Evolutionary conservation across 1,139 yeast genomes (phyloP), one percentile per base, ranked within the genome.

Genomic region (Debaryomycetaceae sp.): DNA sequence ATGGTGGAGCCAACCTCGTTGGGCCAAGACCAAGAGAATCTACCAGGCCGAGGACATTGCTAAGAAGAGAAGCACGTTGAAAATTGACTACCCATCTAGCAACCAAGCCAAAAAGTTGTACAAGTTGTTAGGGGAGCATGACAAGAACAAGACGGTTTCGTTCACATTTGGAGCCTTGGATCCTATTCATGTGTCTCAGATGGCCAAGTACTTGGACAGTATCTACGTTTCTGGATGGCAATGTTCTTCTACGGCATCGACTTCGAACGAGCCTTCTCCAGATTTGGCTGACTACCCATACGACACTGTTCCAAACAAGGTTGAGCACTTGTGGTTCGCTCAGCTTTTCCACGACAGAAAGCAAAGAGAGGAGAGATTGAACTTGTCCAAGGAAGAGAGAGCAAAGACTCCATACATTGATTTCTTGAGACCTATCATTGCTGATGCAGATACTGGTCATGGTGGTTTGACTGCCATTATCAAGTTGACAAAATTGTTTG

Each of bases 231-330:
- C 96, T 37, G 98, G 98, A 43, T 91, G 98, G 98, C 98, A 92
- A 72, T 89, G 96, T 66, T 89, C 97, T 39, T 88, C 97, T 29
- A 91, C 97, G 39, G 97, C 98, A 41, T 91, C 97, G 19, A 87
- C 96, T 37, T 87, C 96, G 33, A 91, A 92, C 64, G 98, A 91
- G 70, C 98, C 98, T 36, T 87, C 95, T 33, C 98, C 98, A 45
- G 98, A 92, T 75, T 79, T 92, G 61, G 98, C 98, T 45, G 98
- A 92, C 67, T 92, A 92, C 69, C 98, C 98, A 42, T 86, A 85
- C 86, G 97, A 92, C 69, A 92, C 98, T 33, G 98, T 92, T 46
- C 98, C 98, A 59, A 91, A 91, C 76, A 92, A 92, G 78, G 97
- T 89, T 51, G 95, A 92, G 68, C 97, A 92, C 64, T 76, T 92